Percentiles rank a stretch among this genome's conserved stretches.
Conservation (phyloP, 129 eudicot genomes). For the Pulicaria dysenterica region DNA sequence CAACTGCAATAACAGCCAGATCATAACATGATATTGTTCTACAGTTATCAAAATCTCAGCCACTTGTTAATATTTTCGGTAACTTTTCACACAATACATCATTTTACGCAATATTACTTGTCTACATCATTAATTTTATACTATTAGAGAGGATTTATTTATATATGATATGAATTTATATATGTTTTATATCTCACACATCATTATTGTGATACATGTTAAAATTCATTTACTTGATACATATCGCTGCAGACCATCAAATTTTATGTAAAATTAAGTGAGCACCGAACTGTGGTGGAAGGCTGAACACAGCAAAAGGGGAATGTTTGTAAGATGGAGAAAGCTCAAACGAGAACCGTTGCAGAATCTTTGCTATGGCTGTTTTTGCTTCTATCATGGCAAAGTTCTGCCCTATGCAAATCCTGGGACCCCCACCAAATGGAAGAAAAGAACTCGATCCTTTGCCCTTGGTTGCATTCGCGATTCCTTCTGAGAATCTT, state of each 20-base stretch:
- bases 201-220: too few species aligned
- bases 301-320: slow-evolving; percentile 36
- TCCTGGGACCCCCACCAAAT: slow-evolving; percentile 40
- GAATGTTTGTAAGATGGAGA: slow-evolving; percentile 46
- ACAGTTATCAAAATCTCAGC: too few species aligned
- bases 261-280: slow-evolving; percentile 33
- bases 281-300: slow-evolving; percentile 54
- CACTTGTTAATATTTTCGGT: too few species aligned
- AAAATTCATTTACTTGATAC: too few species aligned
- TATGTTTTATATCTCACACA: too few species aligned
- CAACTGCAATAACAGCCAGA: not conserved
- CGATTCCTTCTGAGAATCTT: slow-evolving; percentile 48
- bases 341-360: slow-evolving; percentile 36
- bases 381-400: slow-evolving; percentile 46
- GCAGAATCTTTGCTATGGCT: slow-evolving; percentile 39
- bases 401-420: slow-evolving; percentile 59
- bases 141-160: too few species aligned
- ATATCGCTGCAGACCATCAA: not conserved
- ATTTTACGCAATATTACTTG: too few species aligned
- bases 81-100: too few species aligned
- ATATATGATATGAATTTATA: too few species aligned
- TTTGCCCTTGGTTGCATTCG: slow-evolving; percentile 34
- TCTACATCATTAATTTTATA: too few species aligned
- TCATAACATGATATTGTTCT: too few species aligned
- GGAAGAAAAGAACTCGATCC: slow-evolving; percentile 32